Base-by-base conservation (phyloP, 140 eudicot species). In the Anethum foeniculum region DNA sequence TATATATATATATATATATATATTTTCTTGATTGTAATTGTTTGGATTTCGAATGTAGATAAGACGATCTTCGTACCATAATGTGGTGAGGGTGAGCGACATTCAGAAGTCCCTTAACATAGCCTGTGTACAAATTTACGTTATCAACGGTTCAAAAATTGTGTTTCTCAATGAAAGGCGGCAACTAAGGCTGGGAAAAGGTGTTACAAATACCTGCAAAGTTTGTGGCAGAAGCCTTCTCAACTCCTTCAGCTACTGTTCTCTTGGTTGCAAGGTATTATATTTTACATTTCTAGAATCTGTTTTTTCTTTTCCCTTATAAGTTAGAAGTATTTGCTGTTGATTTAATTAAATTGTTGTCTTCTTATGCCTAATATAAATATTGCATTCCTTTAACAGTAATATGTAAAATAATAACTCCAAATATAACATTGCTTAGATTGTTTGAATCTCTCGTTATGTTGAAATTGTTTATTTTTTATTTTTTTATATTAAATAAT, bases 141-240 rank as follows among this genome's bases (percentile, higher is more conserved):
- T 54, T 19, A 54, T 54, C 4, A 54, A 54, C 6, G 6, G 62
- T 54, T 9, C 62, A 0, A 19, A 3, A 23, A 54, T 54, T 54
- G 62, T 54, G 3, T 54, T 54, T 54, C 62, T 54, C n/a, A 54
- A 54, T 6, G 27, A 21, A 54, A 54, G 62, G 62, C 62, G 25
- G 25, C 62, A 54, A 6, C 27, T 1, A 54, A 54, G 62, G 62
- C 62, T 23, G 1, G 62, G 62, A 19, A 54, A 19, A 54, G 62
- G 62, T 19, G 62, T 54, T 54, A 54, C 62, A 18, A 54, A 89
- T 39, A 89, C 90, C 51, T 91, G 96, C 30, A 88, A 87, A 78
- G 84, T 87, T 77, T 91, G 96, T 81, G 83, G 90, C 52, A 82
- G 96, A 48, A 88, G 96, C 74, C 93, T 91, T 36, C 91, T 88